Evolutionary conservation across 2,329 filamentous ascomycete species (phyloP).

Genomic region (Colletotrichum magnum): DNA sequence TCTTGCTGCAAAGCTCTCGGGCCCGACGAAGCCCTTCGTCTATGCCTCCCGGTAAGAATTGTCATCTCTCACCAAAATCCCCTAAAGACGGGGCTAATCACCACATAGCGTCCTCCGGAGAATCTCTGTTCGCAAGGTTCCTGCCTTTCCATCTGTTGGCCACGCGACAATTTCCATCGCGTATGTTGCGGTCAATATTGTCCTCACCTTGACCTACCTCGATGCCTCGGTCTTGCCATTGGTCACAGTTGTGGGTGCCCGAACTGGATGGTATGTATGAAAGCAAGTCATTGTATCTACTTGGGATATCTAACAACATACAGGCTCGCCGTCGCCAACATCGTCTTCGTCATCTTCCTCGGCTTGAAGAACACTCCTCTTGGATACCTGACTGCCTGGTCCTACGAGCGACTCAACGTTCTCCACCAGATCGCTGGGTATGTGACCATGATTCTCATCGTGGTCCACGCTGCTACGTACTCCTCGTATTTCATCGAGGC

Average conservation of each 20-base stretch:
- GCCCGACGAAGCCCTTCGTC: conserved; percentile 28
- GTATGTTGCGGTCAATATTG: conserved; percentile 53
- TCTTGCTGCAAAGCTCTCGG: conserved; percentile 18
- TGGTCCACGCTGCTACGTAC: conserved; percentile 63
- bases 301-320: background rate
- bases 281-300: background rate
- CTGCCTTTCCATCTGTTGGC: conserved; percentile 43
- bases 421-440: conserved; percentile 69
- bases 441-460: conserved; percentile 59
- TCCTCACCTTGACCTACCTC: conserved; percentile 51
- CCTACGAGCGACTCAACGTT: conserved; percentile 71
- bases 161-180: conserved; percentile 48
- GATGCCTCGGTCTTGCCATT: conserved; percentile 49
- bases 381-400: conserved; percentile 65
- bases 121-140: conserved; percentile 34
- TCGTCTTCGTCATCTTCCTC: conserved; percentile 67
- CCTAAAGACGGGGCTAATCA: background rate
- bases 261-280: conserved; percentile 54
- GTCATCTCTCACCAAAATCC: background rate
- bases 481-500: conserved; percentile 54
- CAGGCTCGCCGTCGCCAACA: conserved; percentile 60
- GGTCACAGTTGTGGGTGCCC: conserved; percentile 53
- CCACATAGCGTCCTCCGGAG: conserved; percentile 31
- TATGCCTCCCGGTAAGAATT: conserved; percentile 30
- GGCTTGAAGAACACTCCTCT: conserved; percentile 71